These are phyloP conservation scores for Leucocoprinus sp. DNA, from an alignment of 768 basidiomycete genomes.

Conservation along the genomic window DNA sequence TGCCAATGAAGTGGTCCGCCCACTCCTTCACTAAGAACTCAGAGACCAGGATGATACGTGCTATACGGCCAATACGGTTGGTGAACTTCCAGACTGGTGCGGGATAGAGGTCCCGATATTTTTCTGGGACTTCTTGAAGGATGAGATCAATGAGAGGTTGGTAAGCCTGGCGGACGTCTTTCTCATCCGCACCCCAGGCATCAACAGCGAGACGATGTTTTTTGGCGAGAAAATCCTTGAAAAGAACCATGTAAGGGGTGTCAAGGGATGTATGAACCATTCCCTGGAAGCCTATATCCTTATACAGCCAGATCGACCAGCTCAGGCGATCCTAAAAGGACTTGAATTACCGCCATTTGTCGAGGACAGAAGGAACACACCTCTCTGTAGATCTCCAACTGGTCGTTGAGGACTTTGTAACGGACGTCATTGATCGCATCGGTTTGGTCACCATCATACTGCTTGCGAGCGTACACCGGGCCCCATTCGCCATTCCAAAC, in stretches of 20 bases:
- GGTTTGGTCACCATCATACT: constrained; percentile 52
- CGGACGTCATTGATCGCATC: too few relatives aligned
- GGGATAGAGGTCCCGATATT: constrained; percentile 32
- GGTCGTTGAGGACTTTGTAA: constrained; percentile 66
- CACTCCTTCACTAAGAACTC: constrained; percentile 69
- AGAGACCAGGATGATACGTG: constrained; percentile 61
- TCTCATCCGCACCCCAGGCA: constrained; percentile 69
- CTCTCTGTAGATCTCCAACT: too few relatives aligned
- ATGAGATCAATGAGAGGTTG: constrained; percentile 58
- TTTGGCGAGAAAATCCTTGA: constrained; percentile 59
- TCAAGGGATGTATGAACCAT: constrained; percentile 52
- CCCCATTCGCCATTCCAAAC: constrained; percentile 87
- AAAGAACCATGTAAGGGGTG: constrained; percentile 62
- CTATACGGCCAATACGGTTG: constrained; percentile 52
- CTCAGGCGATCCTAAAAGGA: too few relatives aligned
- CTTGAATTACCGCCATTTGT: too few relatives aligned
- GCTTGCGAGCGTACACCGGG: constrained; percentile 63
- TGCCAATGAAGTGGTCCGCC: constrained; percentile 58
- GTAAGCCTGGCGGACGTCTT: constrained; percentile 49
- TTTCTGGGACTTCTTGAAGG: constrained; percentile 38
- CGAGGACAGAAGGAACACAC: too few relatives aligned
- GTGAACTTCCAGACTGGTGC: too few relatives aligned
- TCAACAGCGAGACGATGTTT: constrained; percentile 73
- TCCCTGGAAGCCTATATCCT: constrained; percentile 75
- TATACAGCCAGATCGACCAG: constrained; percentile 89